Conservation (phyloP, 2,329 filamentous ascomycete genomes). For the Pyrenophora seminiperda region DNA sequence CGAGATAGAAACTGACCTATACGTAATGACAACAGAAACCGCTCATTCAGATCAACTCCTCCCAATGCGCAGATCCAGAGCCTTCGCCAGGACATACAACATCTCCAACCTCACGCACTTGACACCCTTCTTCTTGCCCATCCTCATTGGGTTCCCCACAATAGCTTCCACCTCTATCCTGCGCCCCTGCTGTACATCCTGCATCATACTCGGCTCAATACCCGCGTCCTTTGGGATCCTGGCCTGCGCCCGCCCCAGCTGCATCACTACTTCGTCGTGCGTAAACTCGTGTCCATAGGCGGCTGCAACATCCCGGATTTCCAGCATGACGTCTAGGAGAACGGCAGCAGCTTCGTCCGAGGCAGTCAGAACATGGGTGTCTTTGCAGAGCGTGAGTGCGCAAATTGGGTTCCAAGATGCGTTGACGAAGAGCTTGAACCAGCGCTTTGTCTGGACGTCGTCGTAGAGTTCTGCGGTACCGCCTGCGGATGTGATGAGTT, state of each 20-base stretch:
- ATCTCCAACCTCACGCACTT: conserved; percentile 51
- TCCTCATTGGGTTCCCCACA: conserved; percentile 53
- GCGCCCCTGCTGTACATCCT: conserved; percentile 51
- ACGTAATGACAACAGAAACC: background rate
- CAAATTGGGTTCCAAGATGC: conserved; percentile 66
- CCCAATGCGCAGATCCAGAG: conserved; percentile 45
- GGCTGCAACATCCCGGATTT: conserved; percentile 51
- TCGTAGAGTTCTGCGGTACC: conserved; percentile 56
- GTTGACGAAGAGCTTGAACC: conserved; percentile 67
- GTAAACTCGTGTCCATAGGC: conserved; percentile 50
- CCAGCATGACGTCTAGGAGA: conserved; percentile 52
- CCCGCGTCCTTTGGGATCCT: conserved; percentile 46
- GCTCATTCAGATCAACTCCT: conserved; percentile 1
- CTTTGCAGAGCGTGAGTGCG: conserved; percentile 60
- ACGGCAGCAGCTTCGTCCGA: conserved; percentile 48
- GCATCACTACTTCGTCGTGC: conserved; percentile 45
- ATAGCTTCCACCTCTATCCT: conserved; percentile 59
- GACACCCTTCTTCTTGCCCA: conserved; percentile 50
- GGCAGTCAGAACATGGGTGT: conserved; percentile 56
- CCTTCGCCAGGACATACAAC: conserved; percentile 54
- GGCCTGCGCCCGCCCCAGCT: conserved; percentile 47
- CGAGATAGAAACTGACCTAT: background rate
- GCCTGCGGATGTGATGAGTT: conserved; percentile 52
- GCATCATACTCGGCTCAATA: conserved; percentile 57
- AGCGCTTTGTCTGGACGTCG: conserved; percentile 63